phyloP scores from a whole-genome alignment of 2,329 filamentous ascomycete species.

The Sporothrix brasiliensis region DNA sequence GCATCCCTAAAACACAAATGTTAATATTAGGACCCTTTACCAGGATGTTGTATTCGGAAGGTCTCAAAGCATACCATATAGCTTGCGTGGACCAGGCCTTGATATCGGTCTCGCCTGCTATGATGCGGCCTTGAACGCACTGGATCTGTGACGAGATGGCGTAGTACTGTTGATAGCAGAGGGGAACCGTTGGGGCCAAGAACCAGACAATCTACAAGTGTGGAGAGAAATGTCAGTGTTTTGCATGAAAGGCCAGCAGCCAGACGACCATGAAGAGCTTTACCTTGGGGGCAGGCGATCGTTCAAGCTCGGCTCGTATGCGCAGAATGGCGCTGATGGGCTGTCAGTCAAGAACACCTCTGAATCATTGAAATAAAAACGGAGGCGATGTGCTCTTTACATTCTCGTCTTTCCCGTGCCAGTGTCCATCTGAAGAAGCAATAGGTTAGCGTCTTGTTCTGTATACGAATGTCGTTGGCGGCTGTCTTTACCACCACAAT shows the following conservation, averaged over 20 bases:
- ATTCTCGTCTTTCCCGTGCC: slow-evolving; percentile 78
- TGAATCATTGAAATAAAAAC: neutral
- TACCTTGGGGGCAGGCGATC: slow-evolving; percentile 57
- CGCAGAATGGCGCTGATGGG: slow-evolving; percentile 64
- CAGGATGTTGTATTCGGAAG: neutral
- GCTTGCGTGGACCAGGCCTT: slow-evolving; percentile 70
- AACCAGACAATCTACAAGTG: slow-evolving; percentile 67
- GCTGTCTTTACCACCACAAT: slow-evolving; percentile 64
- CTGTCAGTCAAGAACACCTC: neutral
- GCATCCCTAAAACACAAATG: slow-evolving; percentile 55
- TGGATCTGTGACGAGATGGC: slow-evolving; percentile 64
- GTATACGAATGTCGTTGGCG: neutral
- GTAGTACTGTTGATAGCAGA: slow-evolving; percentile 67
- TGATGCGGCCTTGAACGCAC: slow-evolving; percentile 59
- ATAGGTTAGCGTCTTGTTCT: neutral
- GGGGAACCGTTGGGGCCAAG: slow-evolving; percentile 67
- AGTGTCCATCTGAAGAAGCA: slow-evolving; percentile 68
- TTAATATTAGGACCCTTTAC: neutral
- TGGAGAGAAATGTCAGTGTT: neutral
- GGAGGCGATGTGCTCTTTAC: slow-evolving; percentile 49
- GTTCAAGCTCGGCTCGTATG: slow-evolving; percentile 66
- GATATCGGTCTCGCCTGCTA: slow-evolving; percentile 69
- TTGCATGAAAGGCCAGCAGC: neutral
- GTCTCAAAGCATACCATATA: slow-evolving; percentile 50
- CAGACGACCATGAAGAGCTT: slow-evolving; percentile 13